phyloP scores from a whole-genome alignment of 345 rosid species.

The Garcia nutans region DNA sequence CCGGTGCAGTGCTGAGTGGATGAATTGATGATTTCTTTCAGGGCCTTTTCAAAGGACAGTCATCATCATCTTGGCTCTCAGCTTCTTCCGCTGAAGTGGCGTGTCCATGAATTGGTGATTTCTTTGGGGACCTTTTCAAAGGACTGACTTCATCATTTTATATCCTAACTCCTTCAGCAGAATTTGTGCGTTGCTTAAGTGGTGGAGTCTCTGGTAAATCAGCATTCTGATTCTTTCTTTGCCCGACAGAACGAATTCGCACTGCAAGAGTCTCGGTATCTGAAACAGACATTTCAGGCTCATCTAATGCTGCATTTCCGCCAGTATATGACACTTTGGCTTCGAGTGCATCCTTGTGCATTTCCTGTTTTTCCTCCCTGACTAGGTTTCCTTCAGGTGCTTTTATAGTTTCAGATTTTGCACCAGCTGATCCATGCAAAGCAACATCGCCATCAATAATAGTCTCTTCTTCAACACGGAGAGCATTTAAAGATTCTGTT shows the following conservation, averaged over 20 bases:
- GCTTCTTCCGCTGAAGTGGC: neutral
- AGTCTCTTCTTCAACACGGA: constrained; percentile 10
- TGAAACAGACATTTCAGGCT: constrained; percentile 16
- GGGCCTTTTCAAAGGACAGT: neutral
- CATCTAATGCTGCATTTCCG: neutral
- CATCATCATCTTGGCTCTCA: neutral
- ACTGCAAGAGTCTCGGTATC: constrained; percentile 10
- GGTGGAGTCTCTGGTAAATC: constrained; percentile 6
- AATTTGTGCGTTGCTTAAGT: constrained; percentile 1
- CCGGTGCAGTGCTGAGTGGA: neutral
- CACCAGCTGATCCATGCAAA: constrained; percentile 1
- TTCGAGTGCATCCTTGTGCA: constrained; percentile 5
- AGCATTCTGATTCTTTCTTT: constrained; percentile 7
- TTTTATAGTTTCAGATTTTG: neutral
- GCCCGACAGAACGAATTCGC: constrained; percentile 8
- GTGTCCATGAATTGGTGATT: constrained; percentile 11
- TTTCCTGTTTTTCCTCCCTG: constrained; percentile 6
- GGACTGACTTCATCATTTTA: neutral
- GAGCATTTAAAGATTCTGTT: neutral
- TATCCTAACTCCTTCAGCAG: neutral
- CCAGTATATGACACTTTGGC: constrained; percentile 3
- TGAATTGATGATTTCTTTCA: constrained; percentile 3
- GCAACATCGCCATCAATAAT: constrained; percentile 1
- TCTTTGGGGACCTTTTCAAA: neutral
- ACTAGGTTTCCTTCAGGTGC: neutral